Evolutionary conservation across 2,329 filamentous ascomycete species (phyloP), one percentile per base, ranked within the genome.

Genomic region (Penicillium brevicompactum): DNA sequence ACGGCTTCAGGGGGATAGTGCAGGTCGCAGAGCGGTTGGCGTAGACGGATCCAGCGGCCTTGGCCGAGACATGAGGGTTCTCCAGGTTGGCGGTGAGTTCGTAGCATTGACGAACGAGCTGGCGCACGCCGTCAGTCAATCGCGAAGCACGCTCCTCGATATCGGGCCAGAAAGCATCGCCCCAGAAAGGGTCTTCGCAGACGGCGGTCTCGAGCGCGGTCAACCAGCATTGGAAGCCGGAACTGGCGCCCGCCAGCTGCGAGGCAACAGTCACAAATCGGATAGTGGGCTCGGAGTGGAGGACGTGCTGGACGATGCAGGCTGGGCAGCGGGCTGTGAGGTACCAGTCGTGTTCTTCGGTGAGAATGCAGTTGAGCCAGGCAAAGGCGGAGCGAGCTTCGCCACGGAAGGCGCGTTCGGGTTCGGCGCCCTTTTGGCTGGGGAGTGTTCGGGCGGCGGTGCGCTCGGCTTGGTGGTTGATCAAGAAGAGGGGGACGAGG

Each of bases 281-380:
- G 53, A 78, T 76, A 1, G 74, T 76, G 10, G 76, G 75, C 52
- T 78, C 76, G n/a, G 74, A 77, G 52, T 76, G 67, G 14, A 78
- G 63, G 42, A 76, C 74, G 52, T 78, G 71, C 52, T 72, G 64
- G 8, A 76, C 74, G 41, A 77, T 71, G 57, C 76, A 78, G 45
- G 73, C 73, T 31, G 83, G 82, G 67, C 84, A 86, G 24, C 82
- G 82, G 24, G 76, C 70, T 2, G 81, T 83, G 54, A 78, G 72
- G 62, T 81, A 84, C 82, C 82, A 86, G 58, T 84, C 80, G 56
- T 80, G 78, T 59, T 83, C 82, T 49, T 84, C 82, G 10, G 73
- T 74, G 21, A 86, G 68, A 55, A 85, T 84, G 68, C 82, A 85
- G 58, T 84, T 80, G 34, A 86, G 74, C 78, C 82, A 85, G 49